These are phyloP conservation scores for Marasmius fiardii DNA, from an alignment of 1,284 basidiomycete species.

Conservation along the genomic window DNA sequence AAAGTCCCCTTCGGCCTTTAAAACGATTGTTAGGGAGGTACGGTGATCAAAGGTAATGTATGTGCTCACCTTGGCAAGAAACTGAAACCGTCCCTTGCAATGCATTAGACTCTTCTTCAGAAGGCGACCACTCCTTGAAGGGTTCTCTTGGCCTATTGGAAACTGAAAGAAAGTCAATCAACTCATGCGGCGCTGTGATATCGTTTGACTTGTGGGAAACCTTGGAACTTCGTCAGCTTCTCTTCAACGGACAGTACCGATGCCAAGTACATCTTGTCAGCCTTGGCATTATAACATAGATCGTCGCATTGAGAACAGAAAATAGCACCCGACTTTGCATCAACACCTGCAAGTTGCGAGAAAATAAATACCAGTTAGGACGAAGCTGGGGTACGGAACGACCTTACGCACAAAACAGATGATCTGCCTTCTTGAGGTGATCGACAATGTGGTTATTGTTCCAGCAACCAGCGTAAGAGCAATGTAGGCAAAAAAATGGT, in stretches of 20 bases:
- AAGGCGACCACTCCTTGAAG: slow-evolving; percentile 40
- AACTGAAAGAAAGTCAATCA: slow-evolving; percentile 21
- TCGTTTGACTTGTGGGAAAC: slow-evolving; percentile 20
- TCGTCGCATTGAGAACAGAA: slow-evolving; percentile 45
- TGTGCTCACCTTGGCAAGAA: slow-evolving; percentile 58
- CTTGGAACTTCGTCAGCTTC: slow-evolving; percentile 36
- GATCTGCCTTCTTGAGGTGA: slow-evolving; percentile 56
- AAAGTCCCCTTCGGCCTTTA: slow-evolving; percentile 77
- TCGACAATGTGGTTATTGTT: slow-evolving; percentile 46
- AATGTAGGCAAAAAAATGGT: slow-evolving; percentile 82
- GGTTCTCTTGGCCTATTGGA: slow-evolving; percentile 36
- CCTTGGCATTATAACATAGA: slow-evolving; percentile 37
- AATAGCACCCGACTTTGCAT: slow-evolving; percentile 39
- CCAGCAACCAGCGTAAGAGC: slow-evolving; percentile 76
- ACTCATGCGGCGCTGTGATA: not conserved
- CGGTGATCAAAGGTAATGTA: slow-evolving; percentile 11
- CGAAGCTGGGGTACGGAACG: not conserved
- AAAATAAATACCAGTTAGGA: not conserved
- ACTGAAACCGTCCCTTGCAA: slow-evolving; percentile 37
- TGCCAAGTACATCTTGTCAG: slow-evolving; percentile 32
- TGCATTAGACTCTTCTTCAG: slow-evolving; percentile 32
- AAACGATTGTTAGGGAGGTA: not conserved
- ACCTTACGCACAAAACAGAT: slow-evolving; percentile 64
- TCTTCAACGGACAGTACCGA: slow-evolving; percentile 39
- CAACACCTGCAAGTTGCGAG: slow-evolving; percentile 30